Evolutionary conservation across 805 yeast species (phyloP).

Genomic region (Hanseniaspora pseudoguilliermondii): DNA sequence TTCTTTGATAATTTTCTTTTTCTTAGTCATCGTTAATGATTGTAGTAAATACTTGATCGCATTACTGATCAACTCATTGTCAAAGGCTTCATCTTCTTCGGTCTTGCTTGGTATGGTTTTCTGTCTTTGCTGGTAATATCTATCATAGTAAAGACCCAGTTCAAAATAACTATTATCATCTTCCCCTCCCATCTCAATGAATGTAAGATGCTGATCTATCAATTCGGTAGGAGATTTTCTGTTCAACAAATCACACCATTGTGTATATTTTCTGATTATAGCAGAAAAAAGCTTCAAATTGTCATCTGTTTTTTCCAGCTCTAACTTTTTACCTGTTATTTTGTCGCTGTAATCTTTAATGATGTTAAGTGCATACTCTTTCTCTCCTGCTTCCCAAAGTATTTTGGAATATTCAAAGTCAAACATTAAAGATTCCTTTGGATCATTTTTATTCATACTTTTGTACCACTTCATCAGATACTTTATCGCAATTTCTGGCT

Average conservation of each 20-base stretch:
- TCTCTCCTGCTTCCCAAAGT: conserved; percentile 82
- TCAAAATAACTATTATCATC: conserved; percentile 77
- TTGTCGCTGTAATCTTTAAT: conserved; percentile 27
- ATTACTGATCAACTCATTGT: conserved; percentile 23
- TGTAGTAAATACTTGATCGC: conserved; percentile 23
- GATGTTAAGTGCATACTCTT: conserved; percentile 64
- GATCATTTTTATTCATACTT: conserved; percentile 29
- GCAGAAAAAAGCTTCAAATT: conserved; percentile 9
- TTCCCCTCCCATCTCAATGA: conserved; percentile 39
- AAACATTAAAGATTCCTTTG: conserved; percentile 30
- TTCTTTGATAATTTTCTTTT: conserved; percentile 49
- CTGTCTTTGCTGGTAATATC: conserved; percentile 28
- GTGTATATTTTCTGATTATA: conserved; percentile 64
- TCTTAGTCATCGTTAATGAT: conserved; percentile 32
- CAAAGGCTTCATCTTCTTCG: conserved; percentile 25
- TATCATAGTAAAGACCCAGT: conserved; percentile 66
- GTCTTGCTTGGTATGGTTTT: conserved; percentile 45
- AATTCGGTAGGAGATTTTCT: conserved; percentile 68
- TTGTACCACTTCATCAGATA: conserved; percentile 36
- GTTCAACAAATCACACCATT: conserved; percentile 79
- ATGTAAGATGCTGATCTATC: conserved; percentile 50
- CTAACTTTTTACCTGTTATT: conserved; percentile 19
- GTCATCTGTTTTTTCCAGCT: conserved; percentile 19
- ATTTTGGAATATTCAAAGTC: conserved; percentile 69
- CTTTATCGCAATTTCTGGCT: conserved; percentile 61